Base-by-base conservation (phyloP, 2,329 filamentous ascomycete genomes). In the Colletotrichum sp. region DNA sequence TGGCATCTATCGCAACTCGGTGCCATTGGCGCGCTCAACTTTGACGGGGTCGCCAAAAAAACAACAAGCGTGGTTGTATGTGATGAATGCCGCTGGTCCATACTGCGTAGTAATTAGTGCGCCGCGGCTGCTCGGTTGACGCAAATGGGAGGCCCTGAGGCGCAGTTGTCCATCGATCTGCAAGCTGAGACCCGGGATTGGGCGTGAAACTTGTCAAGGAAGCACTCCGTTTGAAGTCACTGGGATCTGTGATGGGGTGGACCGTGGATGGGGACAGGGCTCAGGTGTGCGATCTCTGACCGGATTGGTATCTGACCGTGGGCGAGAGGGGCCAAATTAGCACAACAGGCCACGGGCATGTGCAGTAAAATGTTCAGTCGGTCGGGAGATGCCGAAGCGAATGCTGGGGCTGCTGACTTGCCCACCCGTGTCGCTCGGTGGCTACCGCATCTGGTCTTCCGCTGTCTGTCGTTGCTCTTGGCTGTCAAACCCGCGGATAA, bases 161-260 rank as follows among this genome's bases (percentile, higher is more conserved):
- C 80, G 79, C 80, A 83, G 81, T 79, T 78, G 57, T 72, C 78
- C 79, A 80, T 82, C 81, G 85, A 86, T 86, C 84, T 82, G 72
- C 85, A 81, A 81, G 80, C 83, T 87, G 85, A 87, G 83, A 87
- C 85, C 83, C 77, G 78, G 79, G 77, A 82, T 81, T 79, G 81
- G 80, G 82, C 82, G 82, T 86, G 85, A 86, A 86, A 87, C 84
- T 79, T 78, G 79, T 80, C 79, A 77, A 78, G 78, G 79, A 75
- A 76, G 79, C 79, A 79, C 77, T 78, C 80, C 74, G 75, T 76
- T 76, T 76, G 75, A 76, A 68, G 52, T 62, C 44, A 67, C 71
- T 63, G 66, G 75, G 75, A 76, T 76, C 65, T 73, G 74, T 75
- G 63, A 69, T 72, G 70, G 74, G 44, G 74, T 76, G 74, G 70